Conservation (phyloP, 176 grass and related monocot genomes). For the Cymbopogon citratus region DNA sequence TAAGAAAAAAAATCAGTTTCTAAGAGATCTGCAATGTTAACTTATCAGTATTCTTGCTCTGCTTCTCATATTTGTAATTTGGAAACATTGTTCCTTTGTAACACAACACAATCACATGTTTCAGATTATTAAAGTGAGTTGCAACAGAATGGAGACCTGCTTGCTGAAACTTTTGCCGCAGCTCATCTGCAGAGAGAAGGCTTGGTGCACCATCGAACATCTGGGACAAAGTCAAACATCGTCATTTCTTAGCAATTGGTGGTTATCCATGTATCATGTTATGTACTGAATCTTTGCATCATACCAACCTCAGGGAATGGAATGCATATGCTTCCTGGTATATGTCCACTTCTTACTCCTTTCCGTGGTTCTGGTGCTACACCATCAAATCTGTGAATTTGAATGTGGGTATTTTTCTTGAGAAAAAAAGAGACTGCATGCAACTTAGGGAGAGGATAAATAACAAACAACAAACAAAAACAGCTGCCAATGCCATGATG, state of each 20-base stretch:
- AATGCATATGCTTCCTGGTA: slow-evolving; percentile 73
- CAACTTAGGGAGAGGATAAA: background rate
- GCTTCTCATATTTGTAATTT: slow-evolving; percentile 1
- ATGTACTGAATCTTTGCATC: slow-evolving; percentile 10
- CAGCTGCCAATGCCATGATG: background rate
- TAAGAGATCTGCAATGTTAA: background rate
- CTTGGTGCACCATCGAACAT: slow-evolving; percentile 64
- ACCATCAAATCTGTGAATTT: slow-evolving; percentile 75
- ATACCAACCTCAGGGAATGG: slow-evolving; percentile 62
- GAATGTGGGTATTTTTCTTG: background rate
- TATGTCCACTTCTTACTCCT: slow-evolving; percentile 87
- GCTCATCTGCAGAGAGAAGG: slow-evolving; percentile 58
- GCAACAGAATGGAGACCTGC: slow-evolving; percentile 49
- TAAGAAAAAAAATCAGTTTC: background rate
- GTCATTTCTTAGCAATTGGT: slow-evolving; percentile 20
- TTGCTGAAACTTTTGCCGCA: slow-evolving; percentile 60
- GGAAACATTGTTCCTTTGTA: background rate
- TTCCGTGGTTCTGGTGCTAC: slow-evolving; percentile 77
- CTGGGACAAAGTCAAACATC: slow-evolving; percentile 30
- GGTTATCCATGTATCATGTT: slow-evolving; percentile 19
- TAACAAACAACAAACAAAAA: background rate
- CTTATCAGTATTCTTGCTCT: background rate
- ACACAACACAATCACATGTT: background rate
- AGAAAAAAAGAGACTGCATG: background rate
- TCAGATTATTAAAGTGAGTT: background rate